Evolutionary conservation across 768 basidiomycete species (phyloP), one percentile per base, ranked within the genome.

Genomic region (Hygrocybe coccinea): DNA sequence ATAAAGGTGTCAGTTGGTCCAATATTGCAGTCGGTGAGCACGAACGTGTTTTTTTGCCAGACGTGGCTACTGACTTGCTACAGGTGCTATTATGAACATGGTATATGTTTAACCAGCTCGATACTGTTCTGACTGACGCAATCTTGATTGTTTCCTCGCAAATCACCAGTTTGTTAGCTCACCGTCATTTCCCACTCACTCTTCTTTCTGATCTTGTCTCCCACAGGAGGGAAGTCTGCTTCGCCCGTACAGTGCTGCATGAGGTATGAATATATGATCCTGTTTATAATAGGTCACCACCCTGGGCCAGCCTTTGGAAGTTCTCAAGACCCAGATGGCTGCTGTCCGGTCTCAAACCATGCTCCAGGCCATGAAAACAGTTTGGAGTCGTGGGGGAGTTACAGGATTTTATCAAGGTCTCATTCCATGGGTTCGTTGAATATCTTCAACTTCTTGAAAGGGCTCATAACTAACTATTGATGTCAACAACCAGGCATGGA

Each of bases 251-350:
- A 36, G 56, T 58, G 46, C 43, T 38, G 25, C 25, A 25, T 15
- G 10, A 8, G 29, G 29, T 12, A 56, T 60, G 33, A n/a, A 43
- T 29, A 14, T 50, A 54, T n/a, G n/a, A n/a, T 24, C 50, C 36
- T 41, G 39, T 21, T 57, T 57, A 56, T 19, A 47, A 52, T 66
- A 97, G 87, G 97, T 99, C 62, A 97, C 97, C 55, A 97, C 95
- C 8, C 82, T 99, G 29, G 97, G 97, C 36, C 97, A 99, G 77
- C 97, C 97, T 19, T 76, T 99, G 56, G 97, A 99, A 75, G 97
- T 98, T 34, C 74, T 98, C 62, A 99, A 99, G 76, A 99, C 97
- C 15, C 97, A 99, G 69, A 98, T 99, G 97, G 97, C 97, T 56
- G 92, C 94, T 58, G 95, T 95, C 76, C 85, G 97, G 58, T 84